Base-by-base conservation (phyloP, 139 green algal genomes). In the Pycnococcus provasolii region DNA sequence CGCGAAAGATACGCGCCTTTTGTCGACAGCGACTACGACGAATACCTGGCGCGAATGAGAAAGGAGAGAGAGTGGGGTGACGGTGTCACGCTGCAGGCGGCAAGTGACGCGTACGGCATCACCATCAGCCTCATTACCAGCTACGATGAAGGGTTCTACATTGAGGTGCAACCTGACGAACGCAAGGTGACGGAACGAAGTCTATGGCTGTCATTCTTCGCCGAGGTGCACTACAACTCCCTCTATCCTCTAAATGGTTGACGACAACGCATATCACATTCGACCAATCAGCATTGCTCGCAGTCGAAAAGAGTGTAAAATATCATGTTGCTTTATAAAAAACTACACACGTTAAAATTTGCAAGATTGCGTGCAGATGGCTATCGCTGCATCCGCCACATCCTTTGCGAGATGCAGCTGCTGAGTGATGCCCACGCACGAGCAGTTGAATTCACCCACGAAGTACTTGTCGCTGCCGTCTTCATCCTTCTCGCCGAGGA, bases 391-490 rank as follows among this genome's bases (percentile, higher is more conserved):
- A 59, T 77, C 48, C 2, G 71, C 59, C 37, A 77, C 60, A 45
- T 58, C 4, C 40, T 40, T 11, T 9, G 26, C 42, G 43, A 77
- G 47, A 71, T 78, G 57, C 44, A 72, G 59, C 71, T 77, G 70
- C 11, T 78, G 40, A 6, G 71, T 77, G 54, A 77, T 67, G 41
- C 71, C 71, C 42, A 77, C 71, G 42, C 71, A 77, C 3, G 58
- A 63, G 60, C 71, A 77, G 57, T 77, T 77, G 59, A 77, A 60
- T 55, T 77, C 71, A 39, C 71, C 71, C 41, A 77, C 42, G 40
- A 71, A 54, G 59, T 75, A 77, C 5, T 58, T 53, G 48, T 77
- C 71, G 15, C 11, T 37, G 5, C 71, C 66, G 42, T 79, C 71
- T 13, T 60, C 50, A 13, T 59, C 9, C 42, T 66, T 73, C 5